Evolutionary conservation across 177 flowering plant genomes (phyloP).

Genomic region (Telopea speciosissima): DNA sequence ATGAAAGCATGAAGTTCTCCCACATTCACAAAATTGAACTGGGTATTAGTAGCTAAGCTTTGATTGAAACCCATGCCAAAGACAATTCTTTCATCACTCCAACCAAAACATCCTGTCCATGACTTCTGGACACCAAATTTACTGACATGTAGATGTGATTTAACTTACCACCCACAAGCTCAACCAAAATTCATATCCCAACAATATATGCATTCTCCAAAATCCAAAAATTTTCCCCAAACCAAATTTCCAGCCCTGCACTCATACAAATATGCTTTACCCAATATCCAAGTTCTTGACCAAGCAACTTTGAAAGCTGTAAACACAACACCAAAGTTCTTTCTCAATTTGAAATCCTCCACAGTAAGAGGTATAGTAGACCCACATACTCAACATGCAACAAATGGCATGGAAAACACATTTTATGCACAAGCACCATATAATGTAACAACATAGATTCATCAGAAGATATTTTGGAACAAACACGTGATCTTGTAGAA

Average conservation of each 20-base stretch:
- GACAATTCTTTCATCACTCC: constrained; percentile 1
- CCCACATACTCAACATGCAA: constrained; percentile 23
- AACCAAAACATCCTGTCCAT: constrained; percentile 7
- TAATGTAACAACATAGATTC: constrained; percentile 11
- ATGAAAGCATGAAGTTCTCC: background rate
- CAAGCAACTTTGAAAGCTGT: constrained; percentile 72
- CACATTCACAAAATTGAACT: background rate
- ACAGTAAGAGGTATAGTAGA: constrained; percentile 14
- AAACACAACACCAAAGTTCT: constrained; percentile 54
- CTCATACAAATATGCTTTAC: constrained; percentile 41
- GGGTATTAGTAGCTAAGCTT: constrained; percentile 3
- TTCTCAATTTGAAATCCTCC: constrained; percentile 27
- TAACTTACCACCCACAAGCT: constrained; percentile 8
- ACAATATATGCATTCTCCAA: background rate
- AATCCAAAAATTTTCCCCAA: constrained; percentile 4
- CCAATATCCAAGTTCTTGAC: constrained; percentile 63
- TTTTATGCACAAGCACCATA: constrained; percentile 4
- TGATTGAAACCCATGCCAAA: constrained; percentile 5
- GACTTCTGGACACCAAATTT: background rate
- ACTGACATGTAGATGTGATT: background rate
- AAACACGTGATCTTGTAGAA: too few species aligned
- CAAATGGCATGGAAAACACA: constrained; percentile 12
- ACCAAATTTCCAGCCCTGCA: constrained; percentile 26
- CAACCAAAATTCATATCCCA: constrained; percentile 3
- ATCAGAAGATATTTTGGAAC: background rate